These are phyloP conservation scores for Stygiomarasmius scandens DNA, from an alignment of 1,284 basidiomycete genomes.

Conservation along the genomic window DNA sequence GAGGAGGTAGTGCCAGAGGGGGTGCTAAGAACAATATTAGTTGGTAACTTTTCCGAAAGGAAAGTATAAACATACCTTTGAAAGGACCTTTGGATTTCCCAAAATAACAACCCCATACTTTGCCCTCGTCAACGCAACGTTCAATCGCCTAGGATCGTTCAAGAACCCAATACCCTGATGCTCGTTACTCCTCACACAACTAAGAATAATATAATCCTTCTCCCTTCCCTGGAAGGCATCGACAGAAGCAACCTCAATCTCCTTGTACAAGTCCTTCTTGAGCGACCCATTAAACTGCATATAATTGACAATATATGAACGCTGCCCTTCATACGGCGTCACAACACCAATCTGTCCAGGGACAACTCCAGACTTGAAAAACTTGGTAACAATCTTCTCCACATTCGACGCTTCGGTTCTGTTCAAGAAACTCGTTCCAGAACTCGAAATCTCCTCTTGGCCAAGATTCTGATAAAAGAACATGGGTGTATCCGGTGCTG, in stretches of 20 bases:
- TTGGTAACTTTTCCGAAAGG: slow-evolving; percentile 13
- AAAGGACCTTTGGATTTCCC: slow-evolving; percentile 97
- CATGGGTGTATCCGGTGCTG: slow-evolving; percentile 97
- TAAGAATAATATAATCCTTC: slow-evolving; percentile 99
- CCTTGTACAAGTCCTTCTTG: slow-evolving; percentile 99
- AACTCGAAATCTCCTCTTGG: slow-evolving; percentile 98
- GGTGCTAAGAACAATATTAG: slow-evolving; percentile 64
- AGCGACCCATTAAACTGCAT: slow-evolving; percentile 99
- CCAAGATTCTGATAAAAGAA: slow-evolving; percentile 99
- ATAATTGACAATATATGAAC: slow-evolving; percentile 98
- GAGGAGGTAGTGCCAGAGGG: slow-evolving; percentile 96
- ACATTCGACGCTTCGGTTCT: slow-evolving; percentile 99
- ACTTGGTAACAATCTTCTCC: slow-evolving; percentile 99
- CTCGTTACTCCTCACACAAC: slow-evolving; percentile 98
- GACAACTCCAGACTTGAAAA: slow-evolving; percentile 98
- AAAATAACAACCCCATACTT: slow-evolving; percentile 98
- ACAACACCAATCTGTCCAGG: slow-evolving; percentile 97
- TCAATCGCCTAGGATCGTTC: slow-evolving; percentile 95
- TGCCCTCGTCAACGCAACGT: slow-evolving; percentile 96
- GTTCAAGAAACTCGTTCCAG: slow-evolving; percentile 98
- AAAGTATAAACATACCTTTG: slow-evolving; percentile 72
- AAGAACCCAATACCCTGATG: slow-evolving; percentile 99
- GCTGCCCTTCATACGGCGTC: slow-evolving; percentile 98
- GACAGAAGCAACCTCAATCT: slow-evolving; percentile 98
- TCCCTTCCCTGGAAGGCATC: slow-evolving; percentile 99